These are phyloP conservation scores for Talaromyces ruber DNA, from an alignment of 495 filamentous ascomycete species.

Conservation along the genomic window DNA sequence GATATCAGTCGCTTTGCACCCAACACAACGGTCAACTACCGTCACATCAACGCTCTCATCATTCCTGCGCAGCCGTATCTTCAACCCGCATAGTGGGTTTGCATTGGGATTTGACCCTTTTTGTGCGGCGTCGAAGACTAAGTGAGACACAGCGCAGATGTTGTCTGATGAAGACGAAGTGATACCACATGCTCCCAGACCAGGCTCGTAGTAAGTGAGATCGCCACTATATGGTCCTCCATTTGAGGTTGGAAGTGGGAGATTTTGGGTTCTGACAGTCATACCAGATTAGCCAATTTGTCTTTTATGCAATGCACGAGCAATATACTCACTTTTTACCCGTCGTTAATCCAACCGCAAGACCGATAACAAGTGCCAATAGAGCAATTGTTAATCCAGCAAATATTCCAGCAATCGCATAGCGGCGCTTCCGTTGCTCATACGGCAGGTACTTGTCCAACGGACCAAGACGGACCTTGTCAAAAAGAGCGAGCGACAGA, in stretches of 20 bases:
- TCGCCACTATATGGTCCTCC: constrained; percentile 50
- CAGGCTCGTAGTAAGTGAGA: constrained; percentile 62
- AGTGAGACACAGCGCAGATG: constrained; percentile 59
- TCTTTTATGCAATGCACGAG: not conserved
- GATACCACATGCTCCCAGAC: constrained; percentile 63
- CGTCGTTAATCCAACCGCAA: constrained; percentile 42
- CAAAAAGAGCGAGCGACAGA: not conserved
- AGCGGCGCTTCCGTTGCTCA: constrained; percentile 14
- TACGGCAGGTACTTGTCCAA: constrained; percentile 2
- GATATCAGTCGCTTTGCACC: constrained; percentile 55
- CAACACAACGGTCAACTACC: constrained; percentile 68
- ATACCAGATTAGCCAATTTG: constrained; percentile 5
- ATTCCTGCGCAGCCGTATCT: constrained; percentile 46
- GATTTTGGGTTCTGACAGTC: constrained; percentile 19
- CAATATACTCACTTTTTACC: constrained; percentile 11
- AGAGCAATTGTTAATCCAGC: constrained; percentile 23
- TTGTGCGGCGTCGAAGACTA: constrained; percentile 55
- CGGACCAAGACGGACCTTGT: constrained; percentile 2
- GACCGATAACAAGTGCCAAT: constrained; percentile 45
- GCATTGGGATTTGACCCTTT: constrained; percentile 52
- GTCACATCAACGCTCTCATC: constrained; percentile 53
- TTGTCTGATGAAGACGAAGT: constrained; percentile 39
- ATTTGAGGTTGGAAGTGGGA: constrained; percentile 48
- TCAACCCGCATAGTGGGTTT: constrained; percentile 63
- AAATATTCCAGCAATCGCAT: constrained; percentile 18